Evolutionary conservation across 2,329 filamentous ascomycete species (phyloP), one percentile per base, ranked within the genome.

Genomic region (Calonectria fujianensis): DNA sequence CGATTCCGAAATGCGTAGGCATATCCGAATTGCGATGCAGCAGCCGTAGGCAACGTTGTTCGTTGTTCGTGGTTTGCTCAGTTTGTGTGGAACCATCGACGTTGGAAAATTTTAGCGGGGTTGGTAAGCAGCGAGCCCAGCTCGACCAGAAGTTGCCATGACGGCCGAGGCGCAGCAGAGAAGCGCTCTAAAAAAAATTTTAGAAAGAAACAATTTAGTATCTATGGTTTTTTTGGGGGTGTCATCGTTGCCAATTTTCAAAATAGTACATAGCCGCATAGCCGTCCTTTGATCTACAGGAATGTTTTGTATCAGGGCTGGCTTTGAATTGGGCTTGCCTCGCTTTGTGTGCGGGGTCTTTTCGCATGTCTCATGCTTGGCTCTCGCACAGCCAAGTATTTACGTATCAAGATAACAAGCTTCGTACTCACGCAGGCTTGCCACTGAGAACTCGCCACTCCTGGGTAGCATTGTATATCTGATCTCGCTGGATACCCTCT

Each of bases 91-190:
- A 24, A 24, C 24, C 24, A 29, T 35, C 32, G 31, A 29, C 52
- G 39, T 61, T 66, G 74, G 78, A 81, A 81, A 81, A 79, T 76
- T 80, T 76, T 80, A 78, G 78, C 73, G 76, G 73, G 77, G 64
- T 81, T 80, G 80, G 78, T 80, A 74, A 81, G 80, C 78, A 81
- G 27, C 41, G 41, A 24, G 68, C 39, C 67, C 20, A 67, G 18
- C 41, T 54, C 54, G 35, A 45, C 67, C 73, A 50, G 41, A 64
- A 51, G 63, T 32, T 48, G 70, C 54, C 54, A 57, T 72, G 57
- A 71, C 45, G 45, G 32, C 50, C 35, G 35, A 50, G 24, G 31
- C 57, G 41, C 16, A 27, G 27, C 27, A 8, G 35, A 32, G 51
- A n/a, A 24, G 29, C 13, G 39, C 65, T 45, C 24, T 52, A 29